These are phyloP conservation scores for Diplodia sapinea DNA, from an alignment of 2,329 filamentous ascomycete species.

Conservation along the genomic window DNA sequence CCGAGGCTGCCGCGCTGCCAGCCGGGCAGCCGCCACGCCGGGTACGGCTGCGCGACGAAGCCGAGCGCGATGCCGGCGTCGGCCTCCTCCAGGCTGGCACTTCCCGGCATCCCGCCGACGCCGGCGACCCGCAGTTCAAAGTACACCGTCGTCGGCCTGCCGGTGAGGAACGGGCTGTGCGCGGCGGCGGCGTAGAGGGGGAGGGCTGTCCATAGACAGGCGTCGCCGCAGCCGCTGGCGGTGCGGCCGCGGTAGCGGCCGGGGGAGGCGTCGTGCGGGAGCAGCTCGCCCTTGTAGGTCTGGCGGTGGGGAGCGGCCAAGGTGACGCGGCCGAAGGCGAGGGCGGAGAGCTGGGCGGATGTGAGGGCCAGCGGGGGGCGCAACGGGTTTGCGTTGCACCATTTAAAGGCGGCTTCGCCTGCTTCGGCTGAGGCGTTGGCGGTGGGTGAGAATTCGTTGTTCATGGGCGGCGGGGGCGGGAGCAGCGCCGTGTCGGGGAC, in stretches of 20 bases:
- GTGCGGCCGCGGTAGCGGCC: constrained; percentile 55
- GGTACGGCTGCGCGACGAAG: constrained; percentile 75
- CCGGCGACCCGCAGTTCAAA: constrained; percentile 69
- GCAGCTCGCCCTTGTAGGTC: constrained; percentile 35
- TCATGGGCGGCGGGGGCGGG: constrained; percentile 73
- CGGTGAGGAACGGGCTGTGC: constrained; percentile 64
- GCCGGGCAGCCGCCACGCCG: constrained; percentile 76
- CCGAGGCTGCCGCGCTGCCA: constrained; percentile 79
- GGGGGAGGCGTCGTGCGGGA: constrained; percentile 31
- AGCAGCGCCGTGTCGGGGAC: constrained; percentile 76
- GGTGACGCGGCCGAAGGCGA: constrained; percentile 59
- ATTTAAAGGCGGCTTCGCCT: constrained; percentile 68
- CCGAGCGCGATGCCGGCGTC: constrained; percentile 69
- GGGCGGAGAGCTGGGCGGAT: constrained; percentile 54
- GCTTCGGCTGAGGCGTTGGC: constrained; percentile 72
- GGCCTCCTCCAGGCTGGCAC: constrained; percentile 45
- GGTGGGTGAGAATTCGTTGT: constrained; percentile 68
- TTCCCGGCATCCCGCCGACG: constrained; percentile 43
- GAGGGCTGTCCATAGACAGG: constrained; percentile 69
- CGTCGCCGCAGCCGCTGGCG: constrained; percentile 57
- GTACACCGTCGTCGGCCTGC: constrained; percentile 65
- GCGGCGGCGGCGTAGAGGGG: constrained; percentile 69
- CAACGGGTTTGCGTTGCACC: constrained; percentile 68
- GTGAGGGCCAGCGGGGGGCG: constrained; percentile 59
- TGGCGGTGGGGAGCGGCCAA: constrained; percentile 35